Conservation (phyloP, 768 basidiomycete species). For the Collybiopsis luxurians region DNA sequence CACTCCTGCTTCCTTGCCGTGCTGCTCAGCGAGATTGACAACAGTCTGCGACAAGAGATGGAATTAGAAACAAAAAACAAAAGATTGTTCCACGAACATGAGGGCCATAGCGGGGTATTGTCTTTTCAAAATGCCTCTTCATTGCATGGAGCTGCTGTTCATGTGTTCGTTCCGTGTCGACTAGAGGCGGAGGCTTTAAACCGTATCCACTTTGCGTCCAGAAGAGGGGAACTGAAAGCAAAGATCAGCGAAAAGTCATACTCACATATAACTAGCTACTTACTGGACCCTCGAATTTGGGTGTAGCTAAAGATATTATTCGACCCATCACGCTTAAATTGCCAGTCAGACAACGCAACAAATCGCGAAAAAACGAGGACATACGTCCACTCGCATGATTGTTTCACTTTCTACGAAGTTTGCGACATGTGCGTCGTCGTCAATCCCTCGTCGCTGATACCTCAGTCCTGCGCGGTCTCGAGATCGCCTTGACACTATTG, state of each 20-base stretch:
- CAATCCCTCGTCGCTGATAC: slow-evolving; percentile 93
- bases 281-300: slow-evolving; percentile 90
- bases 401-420: slow-evolving; percentile 97
- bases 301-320: slow-evolving; percentile 85
- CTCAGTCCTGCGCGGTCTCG: slow-evolving; percentile 88
- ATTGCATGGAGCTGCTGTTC: slow-evolving; percentile 70
- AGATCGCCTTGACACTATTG: slow-evolving; percentile 82
- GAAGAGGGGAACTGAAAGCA: slow-evolving; percentile 74
- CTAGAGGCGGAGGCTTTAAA: slow-evolving; percentile 82
- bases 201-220: slow-evolving; percentile 90
- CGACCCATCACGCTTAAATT: slow-evolving; percentile 62
- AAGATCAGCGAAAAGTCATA: background rate
- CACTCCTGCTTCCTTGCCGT: slow-evolving; percentile 82
- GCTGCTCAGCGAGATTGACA: slow-evolving; percentile 88
- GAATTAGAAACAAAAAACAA: slow-evolving; percentile 6
- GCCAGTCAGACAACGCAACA: background rate
- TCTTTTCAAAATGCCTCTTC: slow-evolving; percentile 69
- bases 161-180: slow-evolving; percentile 71
- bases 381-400: slow-evolving; percentile 77
- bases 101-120: slow-evolving; percentile 68
- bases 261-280: too few relatives aligned
- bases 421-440: slow-evolving; percentile 89
- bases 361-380: slow-evolving; percentile 13
- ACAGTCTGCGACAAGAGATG: slow-evolving; percentile 48
- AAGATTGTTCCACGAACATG: slow-evolving; percentile 46